Percentiles rank a stretch among this genome's conserved stretches.
These are phyloP conservation scores for Fusarium mundagurra DNA, from an alignment of 2,329 filamentous ascomycete genomes.

Conservation along the genomic window DNA sequence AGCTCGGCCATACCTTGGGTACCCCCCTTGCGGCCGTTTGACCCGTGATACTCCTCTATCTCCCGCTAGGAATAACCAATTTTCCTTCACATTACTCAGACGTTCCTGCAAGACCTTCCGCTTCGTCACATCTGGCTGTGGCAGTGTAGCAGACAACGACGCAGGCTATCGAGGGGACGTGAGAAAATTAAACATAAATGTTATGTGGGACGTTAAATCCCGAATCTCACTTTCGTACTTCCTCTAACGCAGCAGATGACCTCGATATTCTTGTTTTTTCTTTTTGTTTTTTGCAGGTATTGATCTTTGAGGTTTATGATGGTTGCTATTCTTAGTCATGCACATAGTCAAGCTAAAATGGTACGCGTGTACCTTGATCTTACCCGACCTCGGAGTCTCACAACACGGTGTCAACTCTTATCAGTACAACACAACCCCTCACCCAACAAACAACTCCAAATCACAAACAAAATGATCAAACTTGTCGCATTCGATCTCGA, in stretches of 20 bases:
- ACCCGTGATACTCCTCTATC: too few species aligned
- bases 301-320: background rate
- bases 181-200: background rate
- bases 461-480: background rate
- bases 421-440: background rate
- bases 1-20: too few species aligned
- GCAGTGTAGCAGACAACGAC: background rate
- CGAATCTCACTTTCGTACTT: background rate
- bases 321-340: background rate
- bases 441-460: background rate
- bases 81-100: too few species aligned
- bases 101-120: too few species aligned
- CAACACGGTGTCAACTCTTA: background rate
- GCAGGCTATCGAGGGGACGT: background rate
- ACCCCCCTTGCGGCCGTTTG: too few species aligned
- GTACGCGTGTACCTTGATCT: background rate
- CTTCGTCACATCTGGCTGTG: background rate
- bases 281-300: too few species aligned
- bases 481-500: slow-evolving; percentile 20
- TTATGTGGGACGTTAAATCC: rapidly evolving
- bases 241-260: too few species aligned
- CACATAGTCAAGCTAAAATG: background rate
- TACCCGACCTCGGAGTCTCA: background rate
- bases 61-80: too few species aligned
- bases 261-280: too few species aligned